Conservation (phyloP, 306 rosid species). For the Casuarina cunninghamiana region DNA sequence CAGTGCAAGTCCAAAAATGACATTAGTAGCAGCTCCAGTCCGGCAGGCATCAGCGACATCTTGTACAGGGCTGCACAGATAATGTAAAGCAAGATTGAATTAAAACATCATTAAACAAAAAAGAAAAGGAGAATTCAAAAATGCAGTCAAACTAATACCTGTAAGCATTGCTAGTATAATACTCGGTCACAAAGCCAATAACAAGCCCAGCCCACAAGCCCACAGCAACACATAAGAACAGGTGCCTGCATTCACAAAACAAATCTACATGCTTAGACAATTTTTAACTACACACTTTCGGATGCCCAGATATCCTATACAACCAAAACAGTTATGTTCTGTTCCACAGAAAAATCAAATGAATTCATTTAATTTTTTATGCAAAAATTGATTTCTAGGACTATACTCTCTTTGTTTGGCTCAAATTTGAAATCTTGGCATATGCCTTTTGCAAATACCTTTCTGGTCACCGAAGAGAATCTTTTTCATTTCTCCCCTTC, state of each 20-base stretch:
- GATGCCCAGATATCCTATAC: background rate
- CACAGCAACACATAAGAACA: constrained; percentile 82
- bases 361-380: too few species aligned
- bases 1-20: constrained; percentile 96
- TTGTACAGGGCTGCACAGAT: constrained; percentile 80
- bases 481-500: background rate
- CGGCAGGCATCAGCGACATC: constrained; percentile 97
- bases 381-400: background rate
- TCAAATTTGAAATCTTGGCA: background rate
- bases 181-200: constrained; percentile 92
- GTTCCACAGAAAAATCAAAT: background rate
- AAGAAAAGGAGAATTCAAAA: background rate
- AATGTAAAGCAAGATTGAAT: constrained; percentile 11
- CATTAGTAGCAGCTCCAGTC: constrained; percentile 98
- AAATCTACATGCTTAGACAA: constrained; percentile 5
- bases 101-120: background rate
- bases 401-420: background rate
- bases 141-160: constrained; percentile 46
- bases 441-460: background rate
- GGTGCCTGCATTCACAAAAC: constrained; percentile 66
- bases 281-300: background rate
- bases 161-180: constrained; percentile 92
- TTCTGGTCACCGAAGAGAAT: background rate
- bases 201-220: constrained; percentile 98
- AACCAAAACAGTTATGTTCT: background rate